These are phyloP conservation scores for Inosperma sp. DNA, from an alignment of 768 basidiomycete genomes.

Conservation along the genomic window DNA sequence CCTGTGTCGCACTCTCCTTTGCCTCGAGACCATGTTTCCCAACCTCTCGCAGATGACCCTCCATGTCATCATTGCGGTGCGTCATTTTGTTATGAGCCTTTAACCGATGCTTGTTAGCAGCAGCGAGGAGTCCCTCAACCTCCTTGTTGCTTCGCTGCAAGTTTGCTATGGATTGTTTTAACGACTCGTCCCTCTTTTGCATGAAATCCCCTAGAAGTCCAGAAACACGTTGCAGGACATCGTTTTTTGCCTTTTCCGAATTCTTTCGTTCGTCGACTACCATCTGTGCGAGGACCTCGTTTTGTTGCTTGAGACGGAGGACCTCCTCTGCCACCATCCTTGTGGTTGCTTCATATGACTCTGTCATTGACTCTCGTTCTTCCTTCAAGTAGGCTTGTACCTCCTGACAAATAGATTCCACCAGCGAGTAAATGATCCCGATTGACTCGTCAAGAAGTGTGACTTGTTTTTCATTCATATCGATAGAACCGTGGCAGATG, in stretches of 20 bases:
- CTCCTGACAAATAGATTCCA: conserved; percentile 58
- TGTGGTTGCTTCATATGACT: conserved; percentile 46
- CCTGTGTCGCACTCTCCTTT: neutral
- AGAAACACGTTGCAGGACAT: conserved; percentile 72
- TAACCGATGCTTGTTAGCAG: conserved; percentile 47
- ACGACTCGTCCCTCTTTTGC: conserved; percentile 58
- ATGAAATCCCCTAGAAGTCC: conserved; percentile 68
- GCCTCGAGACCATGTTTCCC: conserved; percentile 34
- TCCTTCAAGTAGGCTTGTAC: conserved; percentile 51
- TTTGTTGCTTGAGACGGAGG: conserved; percentile 62
- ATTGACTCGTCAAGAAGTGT: conserved; percentile 54
- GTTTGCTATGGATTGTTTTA: conserved; percentile 52
- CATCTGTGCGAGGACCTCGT: conserved; percentile 54
- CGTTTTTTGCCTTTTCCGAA: conserved; percentile 63
- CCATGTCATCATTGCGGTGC: conserved; percentile 39
- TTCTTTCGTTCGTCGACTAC: conserved; percentile 64
- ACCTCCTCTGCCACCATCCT: conserved; percentile 46
- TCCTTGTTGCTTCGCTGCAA: conserved; percentile 54
- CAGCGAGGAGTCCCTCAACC: conserved; percentile 46
- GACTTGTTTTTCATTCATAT: conserved; percentile 42
- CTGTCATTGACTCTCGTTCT: conserved; percentile 48
- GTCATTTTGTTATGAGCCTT: conserved; percentile 40
- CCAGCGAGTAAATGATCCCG: conserved; percentile 49
- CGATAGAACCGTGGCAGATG: conserved; percentile 45
- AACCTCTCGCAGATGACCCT: conserved; percentile 26